These are phyloP conservation scores for Saposhnikovia divaricata DNA, from an alignment of 129 eudicot genomes.

Conservation along the genomic window DNA sequence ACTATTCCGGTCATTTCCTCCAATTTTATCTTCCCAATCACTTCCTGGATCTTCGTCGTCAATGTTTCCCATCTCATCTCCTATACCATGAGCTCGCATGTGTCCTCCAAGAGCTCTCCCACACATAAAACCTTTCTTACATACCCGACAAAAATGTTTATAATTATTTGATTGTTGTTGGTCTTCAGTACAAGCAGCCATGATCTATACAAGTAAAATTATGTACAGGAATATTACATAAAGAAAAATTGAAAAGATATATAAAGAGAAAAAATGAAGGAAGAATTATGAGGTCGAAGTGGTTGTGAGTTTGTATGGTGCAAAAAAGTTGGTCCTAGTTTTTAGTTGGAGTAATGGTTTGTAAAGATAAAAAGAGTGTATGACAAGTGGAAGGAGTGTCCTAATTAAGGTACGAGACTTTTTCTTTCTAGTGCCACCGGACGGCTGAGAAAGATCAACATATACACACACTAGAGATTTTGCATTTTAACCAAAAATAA, in stretches of 20 bases:
- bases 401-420: neutral
- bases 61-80: conserved; percentile 49
- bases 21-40: conserved; percentile 65
- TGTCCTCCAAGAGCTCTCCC: conserved; percentile 56
- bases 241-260: conserved; percentile 1
- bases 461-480: neutral
- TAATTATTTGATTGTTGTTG: conserved; percentile 12
- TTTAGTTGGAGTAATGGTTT: conserved; percentile 70
- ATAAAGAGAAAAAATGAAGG: conserved; percentile 27
- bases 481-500: neutral
- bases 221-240: neutral
- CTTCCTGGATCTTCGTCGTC: conserved; percentile 68
- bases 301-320: conserved; percentile 56
- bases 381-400: conserved; percentile 10
- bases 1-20: conserved; percentile 16
- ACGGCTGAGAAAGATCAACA: conserved; percentile 2
- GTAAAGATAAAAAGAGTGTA: conserved; percentile 20
- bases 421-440: neutral
- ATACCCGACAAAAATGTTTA: conserved; percentile 16
- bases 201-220: neutral
- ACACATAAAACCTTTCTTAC: conserved; percentile 93
- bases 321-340: conserved; percentile 58
- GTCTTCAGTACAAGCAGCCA: conserved; percentile 14
- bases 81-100: conserved; percentile 45
- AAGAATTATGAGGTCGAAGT: conserved; percentile 38